Evolutionary conservation across 2,329 filamentous ascomycete genomes (phyloP), one percentile per base, ranked within the genome.

Genomic region (Ophiocordyceps unilateralis): DNA sequence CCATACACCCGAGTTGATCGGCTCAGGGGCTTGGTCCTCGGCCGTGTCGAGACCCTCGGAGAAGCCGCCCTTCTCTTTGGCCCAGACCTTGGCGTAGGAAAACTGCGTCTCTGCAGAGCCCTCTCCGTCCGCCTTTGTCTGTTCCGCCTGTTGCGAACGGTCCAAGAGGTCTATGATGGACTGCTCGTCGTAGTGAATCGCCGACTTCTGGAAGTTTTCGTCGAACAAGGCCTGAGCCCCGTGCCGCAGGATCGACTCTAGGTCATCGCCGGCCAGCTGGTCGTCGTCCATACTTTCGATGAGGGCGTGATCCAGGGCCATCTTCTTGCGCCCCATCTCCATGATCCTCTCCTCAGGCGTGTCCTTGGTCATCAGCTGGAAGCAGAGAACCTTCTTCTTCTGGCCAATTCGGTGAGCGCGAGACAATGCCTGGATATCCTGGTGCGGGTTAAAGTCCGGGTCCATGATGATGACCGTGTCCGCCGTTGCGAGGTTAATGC

Each of bases 391-490:
- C 53, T 93, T 95, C 50, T 91, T 87, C 60, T 87, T 86, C 61
- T 98, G 93, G 0, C 93, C 93, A 48, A 98, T 96, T 22, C 91
- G 81, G 60, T 98, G 91, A 17, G 89, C 91, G 49, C 93, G 79
- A 24, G 89, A 93, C 24, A 98, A 70, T 0, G 91, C 91, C 59
- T 98, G 91, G 36, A 98, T 83, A 54, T 98, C 93, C 60, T 98
- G 91, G 55, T 98, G 91, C 1, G 91, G 91, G 48, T 98, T 98
- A 67, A 93, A 96, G 56, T 98, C 91, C 0, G 86, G 86, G 53
- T 98, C 88, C 50, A 96, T 77, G 50, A 98, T 95, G 49, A 98
- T 95, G 47, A 98, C 93, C 0, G 91, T 98, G 55, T 98, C 91
- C 3, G 91, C 91, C 8, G 88, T 94, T 0, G 91, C 91, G 44